These are phyloP conservation scores for Chimonanthus praecox DNA, from an alignment of 164 flowering plant species.

Conservation along the genomic window DNA sequence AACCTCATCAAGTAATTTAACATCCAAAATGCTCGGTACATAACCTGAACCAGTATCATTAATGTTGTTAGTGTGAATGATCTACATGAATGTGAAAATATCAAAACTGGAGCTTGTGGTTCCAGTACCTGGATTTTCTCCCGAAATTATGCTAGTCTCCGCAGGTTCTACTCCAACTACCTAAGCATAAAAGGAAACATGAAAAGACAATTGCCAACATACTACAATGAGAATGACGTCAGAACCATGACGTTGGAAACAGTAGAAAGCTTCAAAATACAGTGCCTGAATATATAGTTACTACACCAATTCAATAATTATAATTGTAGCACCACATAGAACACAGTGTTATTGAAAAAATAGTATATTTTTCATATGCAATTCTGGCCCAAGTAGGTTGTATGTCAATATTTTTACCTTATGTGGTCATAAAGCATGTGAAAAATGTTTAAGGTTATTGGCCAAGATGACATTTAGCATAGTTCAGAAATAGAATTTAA, in stretches of 20 bases:
- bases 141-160: constrained; percentile 66
- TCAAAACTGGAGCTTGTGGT: not conserved
- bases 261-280: not conserved
- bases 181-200: constrained; percentile 32
- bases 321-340: not conserved
- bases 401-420: too few relatives aligned
- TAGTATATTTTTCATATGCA: too few relatives aligned
- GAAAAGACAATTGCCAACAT: constrained; percentile 10
- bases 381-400: too few relatives aligned
- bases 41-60: constrained; percentile 43
- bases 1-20: constrained; percentile 72
- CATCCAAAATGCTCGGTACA: constrained; percentile 66
- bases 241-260: not conserved
- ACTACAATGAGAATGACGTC: not conserved
- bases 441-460: too few relatives aligned
- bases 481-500: too few relatives aligned
- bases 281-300: not conserved
- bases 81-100: not conserved
- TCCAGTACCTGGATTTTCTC: constrained; percentile 59
- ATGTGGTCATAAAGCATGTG: too few relatives aligned
- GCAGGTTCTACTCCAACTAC: constrained; percentile 86
- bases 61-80: not conserved
- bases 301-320: too few relatives aligned
- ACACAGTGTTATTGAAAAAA: not conserved
- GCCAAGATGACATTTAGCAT: too few relatives aligned